Conservation (phyloP, 331 rosid genomes). For the Spiraea crenata region DNA sequence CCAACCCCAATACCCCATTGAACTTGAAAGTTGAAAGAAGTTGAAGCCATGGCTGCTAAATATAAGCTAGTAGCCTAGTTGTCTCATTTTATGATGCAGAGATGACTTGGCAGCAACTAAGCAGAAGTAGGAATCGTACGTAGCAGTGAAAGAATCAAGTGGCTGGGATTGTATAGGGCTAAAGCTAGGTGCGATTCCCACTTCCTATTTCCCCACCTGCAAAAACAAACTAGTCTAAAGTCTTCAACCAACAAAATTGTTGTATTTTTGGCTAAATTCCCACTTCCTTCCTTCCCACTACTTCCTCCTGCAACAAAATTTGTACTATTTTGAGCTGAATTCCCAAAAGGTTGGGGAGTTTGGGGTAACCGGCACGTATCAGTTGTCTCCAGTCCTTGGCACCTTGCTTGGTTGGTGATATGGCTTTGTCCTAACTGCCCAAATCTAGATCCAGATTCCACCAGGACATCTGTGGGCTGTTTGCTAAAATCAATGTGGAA, state of each 20-base stretch:
- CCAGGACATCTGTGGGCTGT: not conserved
- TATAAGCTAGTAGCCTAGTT: no score
- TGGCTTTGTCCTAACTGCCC: not conserved
- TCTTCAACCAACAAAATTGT: no score
- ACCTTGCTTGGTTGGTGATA: not conserved
- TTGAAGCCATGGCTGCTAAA: not conserved
- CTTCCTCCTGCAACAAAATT: not conserved
- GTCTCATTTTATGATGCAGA: no score
- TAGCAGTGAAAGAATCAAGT: not conserved
- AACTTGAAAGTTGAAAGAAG: not conserved
- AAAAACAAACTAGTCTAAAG: no score
- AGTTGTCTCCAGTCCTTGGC: not conserved
- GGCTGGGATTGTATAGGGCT: conserved; percentile 13
- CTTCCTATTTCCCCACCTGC: not conserved
- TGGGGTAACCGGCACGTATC: not conserved
- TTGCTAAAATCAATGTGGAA: no score
- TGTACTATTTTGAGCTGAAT: not conserved
- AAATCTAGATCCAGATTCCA: not conserved
- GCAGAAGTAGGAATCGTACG: not conserved
- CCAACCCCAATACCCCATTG: conserved; percentile 1
- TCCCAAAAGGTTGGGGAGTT: not conserved
- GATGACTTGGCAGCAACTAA: conserved; percentile 12
- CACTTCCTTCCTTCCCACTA: no score
- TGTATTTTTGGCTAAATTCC: no score
- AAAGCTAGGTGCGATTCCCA: not conserved